These are phyloP conservation scores for Beta vulgaris DNA, from an alignment of 148 eudicot genomes.

Conservation along the genomic window DNA sequence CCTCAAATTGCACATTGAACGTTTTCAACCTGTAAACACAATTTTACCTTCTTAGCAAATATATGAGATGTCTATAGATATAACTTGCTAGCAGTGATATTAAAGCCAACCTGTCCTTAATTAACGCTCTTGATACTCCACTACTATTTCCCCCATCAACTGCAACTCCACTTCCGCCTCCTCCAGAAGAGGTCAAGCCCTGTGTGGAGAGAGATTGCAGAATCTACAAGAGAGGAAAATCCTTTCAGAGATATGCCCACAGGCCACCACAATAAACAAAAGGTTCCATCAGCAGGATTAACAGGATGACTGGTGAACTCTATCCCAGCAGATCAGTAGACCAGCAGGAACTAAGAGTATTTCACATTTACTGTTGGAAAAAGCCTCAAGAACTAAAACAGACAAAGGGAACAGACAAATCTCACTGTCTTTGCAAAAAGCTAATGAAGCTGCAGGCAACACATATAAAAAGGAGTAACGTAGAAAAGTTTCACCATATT, in stretches of 20 bases:
- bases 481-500: too few species aligned
- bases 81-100: neutral
- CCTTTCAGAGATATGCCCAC: neutral
- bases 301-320: constrained; percentile 9
- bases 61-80: neutral
- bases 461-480: neutral
- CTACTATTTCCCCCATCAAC: constrained; percentile 88
- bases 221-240: constrained; percentile 48
- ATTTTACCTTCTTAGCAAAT: neutral
- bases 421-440: neutral
- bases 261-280: neutral
- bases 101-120: constrained; percentile 70
- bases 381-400: neutral
- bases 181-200: constrained; percentile 80
- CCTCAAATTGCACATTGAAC: constrained; percentile 89
- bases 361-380: neutral
- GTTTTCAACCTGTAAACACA: constrained; percentile 57
- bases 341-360: neutral
- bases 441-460: neutral
- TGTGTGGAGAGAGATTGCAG: constrained; percentile 77
- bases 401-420: neutral
- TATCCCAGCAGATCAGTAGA: neutral
- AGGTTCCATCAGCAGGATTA: neutral
- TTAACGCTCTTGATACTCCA: constrained; percentile 82
- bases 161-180: constrained; percentile 54